Base-by-base conservation (phyloP, 2,329 filamentous ascomycete genomes). In the Trichothecium roseum region DNA sequence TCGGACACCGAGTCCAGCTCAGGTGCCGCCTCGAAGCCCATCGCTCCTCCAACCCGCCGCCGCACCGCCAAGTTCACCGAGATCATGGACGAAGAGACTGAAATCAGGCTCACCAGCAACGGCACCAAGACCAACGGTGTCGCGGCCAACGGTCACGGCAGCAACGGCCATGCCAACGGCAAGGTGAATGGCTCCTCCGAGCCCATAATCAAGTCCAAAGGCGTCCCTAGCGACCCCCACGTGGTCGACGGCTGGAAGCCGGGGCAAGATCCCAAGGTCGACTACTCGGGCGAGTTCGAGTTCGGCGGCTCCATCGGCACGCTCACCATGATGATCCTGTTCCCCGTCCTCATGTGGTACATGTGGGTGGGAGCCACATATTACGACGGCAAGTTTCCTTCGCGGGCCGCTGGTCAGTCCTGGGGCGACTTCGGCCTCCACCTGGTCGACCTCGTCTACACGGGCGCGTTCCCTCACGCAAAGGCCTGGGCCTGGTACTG, bases 291-390 rank as follows among this genome's bases (percentile, higher is more conserved):
- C 43, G 64, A 72, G 43, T 72, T 75, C 47, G 93, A 98, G 55
- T 98, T 96, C 54, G 89, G 89, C 43, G 91, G 91, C 39, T 79
- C 84, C 3, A 55, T 72, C n/a, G 89, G 91, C 37, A 81, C 88
- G 29, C 62, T 73, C 13, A 66, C 74, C 46, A 87, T 95, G 75
- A 96, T 96, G 86, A 71, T 87, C 42, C 77, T 82, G 31, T 98
- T 96, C 61, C 91, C 91, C n/a, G 42, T 80, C 27, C 72, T 98
- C 49, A 96, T 96, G 89, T 95, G 85, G 73, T 96, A 95, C 65
- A 94, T 98, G 88, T 96, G 88, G 88, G 80, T 94, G 58, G 91
- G 91, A 34, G 84, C 89, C 24, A 88, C 81, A 34, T 94, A 89
- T 64, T 98, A 95, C 63, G 68, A 86, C 54, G 89, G 89, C 47